Evolutionary conservation across 2,329 filamentous ascomycete genomes (phyloP), one percentile per base, ranked within the genome.

Genomic region (Aureobasidium zeae): DNA sequence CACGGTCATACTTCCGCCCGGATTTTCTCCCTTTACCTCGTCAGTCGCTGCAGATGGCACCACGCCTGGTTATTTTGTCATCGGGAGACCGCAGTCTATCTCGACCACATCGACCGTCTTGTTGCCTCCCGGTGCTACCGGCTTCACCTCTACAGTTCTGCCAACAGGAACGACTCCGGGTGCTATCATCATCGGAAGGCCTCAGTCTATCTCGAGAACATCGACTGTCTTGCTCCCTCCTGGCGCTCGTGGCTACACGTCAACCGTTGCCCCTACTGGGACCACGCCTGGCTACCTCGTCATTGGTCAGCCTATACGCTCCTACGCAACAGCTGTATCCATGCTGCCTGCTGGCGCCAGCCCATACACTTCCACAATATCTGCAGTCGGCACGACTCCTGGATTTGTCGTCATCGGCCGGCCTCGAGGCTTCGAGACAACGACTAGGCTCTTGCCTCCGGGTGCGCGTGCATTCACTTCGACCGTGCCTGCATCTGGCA

Each of bases 401-500:
- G 35, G n/a, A 10, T 26, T 16, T 15, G 5, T 38, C 28, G 22
- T 38, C 3, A 20, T 35, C 2, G 32, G 32, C 4, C 19, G 15
- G 7, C 15, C 32, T 24, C 15, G 21, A 9, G 19, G 24, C 15
- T 11, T 8, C 20, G 11, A 35, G 19, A 24, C 32, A 22, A 5
- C 35, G 11, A 26, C 7, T 4, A 19, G 19, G 11, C 16, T 29
- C 17, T 12, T 39, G 11, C 26, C 36, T n/a, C 36, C 36, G n/a
- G 26, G 26, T 11, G 36, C 36, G 13, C 29, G 24, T 21, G 25
- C 13, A 20, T 39, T 8, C n/a, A 39, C 36, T 3, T 13, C 24
- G 24, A 39, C 36, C 21, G 17, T 39, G 2, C 25, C 36, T 29
- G 24, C 36, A 29, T 28, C 16, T 39, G 36, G 36, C 7, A 22